Percentiles rank a stretch among this genome's conserved stretches.
phyloP scores from a whole-genome alignment of 2,329 filamentous ascomycete species.

The Calonectria fujianensis region DNA sequence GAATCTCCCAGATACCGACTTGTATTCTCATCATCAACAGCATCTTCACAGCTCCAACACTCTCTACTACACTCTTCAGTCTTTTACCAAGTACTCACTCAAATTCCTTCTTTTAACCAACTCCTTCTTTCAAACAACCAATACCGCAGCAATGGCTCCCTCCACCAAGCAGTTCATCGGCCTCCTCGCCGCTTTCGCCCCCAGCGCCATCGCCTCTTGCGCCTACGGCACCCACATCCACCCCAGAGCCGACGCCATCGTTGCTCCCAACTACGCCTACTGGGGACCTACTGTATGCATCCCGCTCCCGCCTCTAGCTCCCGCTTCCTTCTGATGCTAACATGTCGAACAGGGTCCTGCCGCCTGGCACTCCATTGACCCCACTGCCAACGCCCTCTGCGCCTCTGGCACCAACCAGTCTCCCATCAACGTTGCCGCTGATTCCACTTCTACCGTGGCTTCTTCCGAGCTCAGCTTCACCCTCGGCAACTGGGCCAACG shows the following conservation, averaged over 20 bases:
- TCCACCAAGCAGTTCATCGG: constrained; percentile 37
- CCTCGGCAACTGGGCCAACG: constrained; percentile 61
- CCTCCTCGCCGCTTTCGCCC: constrained; percentile 46
- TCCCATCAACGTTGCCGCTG: constrained; percentile 70
- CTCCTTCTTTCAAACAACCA: neutral
- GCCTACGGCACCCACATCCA: constrained; percentile 63
- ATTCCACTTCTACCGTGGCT: constrained; percentile 53
- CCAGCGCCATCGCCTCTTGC: constrained; percentile 58
- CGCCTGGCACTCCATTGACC: constrained; percentile 69
- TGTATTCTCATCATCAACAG: constrained; percentile 7
- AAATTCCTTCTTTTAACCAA: neutral
- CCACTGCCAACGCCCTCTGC: constrained; percentile 66
- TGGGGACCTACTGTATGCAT: no score
- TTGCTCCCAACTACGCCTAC: constrained; percentile 52
- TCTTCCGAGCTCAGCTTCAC: constrained; percentile 58
- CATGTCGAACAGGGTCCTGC: constrained; percentile 64
- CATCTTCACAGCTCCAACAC: constrained; percentile 1
- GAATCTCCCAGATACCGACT: neutral
- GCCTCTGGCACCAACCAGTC: constrained; percentile 71
- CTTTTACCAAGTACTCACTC: neutral
- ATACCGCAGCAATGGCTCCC: neutral
- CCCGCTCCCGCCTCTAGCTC: neutral
- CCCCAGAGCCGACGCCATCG: constrained; percentile 55
- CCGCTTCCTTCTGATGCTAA: neutral
- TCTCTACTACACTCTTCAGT: neutral